Evolutionary conservation across 495 filamentous ascomycete species (phyloP).

Genomic region (Penicillium angulare): DNA sequence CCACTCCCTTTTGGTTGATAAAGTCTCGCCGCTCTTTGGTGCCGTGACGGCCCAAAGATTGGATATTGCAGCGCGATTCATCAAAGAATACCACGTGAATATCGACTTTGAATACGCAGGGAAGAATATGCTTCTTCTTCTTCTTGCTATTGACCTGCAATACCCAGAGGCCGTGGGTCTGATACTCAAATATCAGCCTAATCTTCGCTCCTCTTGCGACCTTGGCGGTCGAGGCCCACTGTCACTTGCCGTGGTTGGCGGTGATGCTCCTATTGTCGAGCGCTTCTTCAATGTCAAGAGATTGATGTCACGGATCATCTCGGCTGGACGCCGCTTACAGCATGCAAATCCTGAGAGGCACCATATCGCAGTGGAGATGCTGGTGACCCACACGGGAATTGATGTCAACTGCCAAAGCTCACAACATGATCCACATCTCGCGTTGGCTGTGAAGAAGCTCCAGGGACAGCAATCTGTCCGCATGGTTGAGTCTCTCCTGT

Average conservation of each 20-base stretch:
- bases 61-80: not conserved
- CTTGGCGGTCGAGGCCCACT: not conserved
- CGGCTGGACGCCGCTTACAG: not conserved
- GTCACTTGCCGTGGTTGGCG: not conserved
- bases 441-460: not conserved
- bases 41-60: not conserved
- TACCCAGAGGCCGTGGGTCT: not conserved
- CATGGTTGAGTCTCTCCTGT: not conserved
- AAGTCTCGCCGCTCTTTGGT: not conserved
- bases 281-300: not conserved
- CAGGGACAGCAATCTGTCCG: not conserved
- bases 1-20: not conserved
- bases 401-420: not conserved
- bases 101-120: not conserved
- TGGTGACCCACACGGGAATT: not conserved
- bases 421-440: not conserved
- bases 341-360: not conserved
- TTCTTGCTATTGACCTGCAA: not conserved
- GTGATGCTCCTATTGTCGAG: not conserved
- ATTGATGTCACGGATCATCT: not conserved
- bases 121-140: not conserved
- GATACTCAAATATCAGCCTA: not conserved
- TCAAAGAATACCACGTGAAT: not conserved
- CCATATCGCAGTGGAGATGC: not conserved
- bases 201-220: not conserved